A percentile compares a stretch with the other conserved stretches of the same genome.
phyloP scores from a whole-genome alignment of 441 rosid species.

The Erysimum pusillum region DNA sequence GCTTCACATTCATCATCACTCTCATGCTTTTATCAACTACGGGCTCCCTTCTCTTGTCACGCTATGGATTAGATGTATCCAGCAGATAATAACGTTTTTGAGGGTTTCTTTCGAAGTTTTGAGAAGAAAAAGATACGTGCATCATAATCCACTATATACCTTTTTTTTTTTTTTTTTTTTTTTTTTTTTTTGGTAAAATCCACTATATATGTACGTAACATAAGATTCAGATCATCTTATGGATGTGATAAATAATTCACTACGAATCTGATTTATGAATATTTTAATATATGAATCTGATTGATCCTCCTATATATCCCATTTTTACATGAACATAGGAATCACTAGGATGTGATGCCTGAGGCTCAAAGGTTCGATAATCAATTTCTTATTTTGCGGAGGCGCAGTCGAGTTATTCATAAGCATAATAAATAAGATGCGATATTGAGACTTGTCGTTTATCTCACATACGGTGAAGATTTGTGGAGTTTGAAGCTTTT shows the following conservation, averaged over 20 bases:
- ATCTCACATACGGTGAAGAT: too few species aligned
- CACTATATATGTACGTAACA: too few species aligned
- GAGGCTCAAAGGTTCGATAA: conserved; percentile 8
- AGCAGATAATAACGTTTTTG: conserved; percentile 14
- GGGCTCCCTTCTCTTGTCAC: conserved; percentile 20
- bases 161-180: too few species aligned
- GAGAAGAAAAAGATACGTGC: neutral
- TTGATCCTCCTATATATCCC: neutral
- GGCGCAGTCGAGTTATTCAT: conserved; percentile 2
- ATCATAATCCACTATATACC: conserved; percentile 7
- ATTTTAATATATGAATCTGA: neutral
- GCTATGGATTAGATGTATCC: conserved; percentile 29
- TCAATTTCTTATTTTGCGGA: neutral
- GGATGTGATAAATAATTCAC: neutral
- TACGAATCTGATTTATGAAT: neutral
- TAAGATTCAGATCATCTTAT: neutral
- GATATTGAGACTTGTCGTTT: too few species aligned
- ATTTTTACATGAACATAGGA: neutral
- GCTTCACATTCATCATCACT: conserved; percentile 37
- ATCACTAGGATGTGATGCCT: conserved; percentile 10
- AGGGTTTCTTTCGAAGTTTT: conserved; percentile 13
- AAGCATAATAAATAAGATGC: neutral
- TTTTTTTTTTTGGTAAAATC: too few species aligned
- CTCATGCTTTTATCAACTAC: conserved; percentile 23
- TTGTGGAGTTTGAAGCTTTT: neutral